Percentiles rank a stretch among this genome's conserved stretches.
Conservation (phyloP, 106 monocot genomes). For the Dendrobium catenatum region DNA sequence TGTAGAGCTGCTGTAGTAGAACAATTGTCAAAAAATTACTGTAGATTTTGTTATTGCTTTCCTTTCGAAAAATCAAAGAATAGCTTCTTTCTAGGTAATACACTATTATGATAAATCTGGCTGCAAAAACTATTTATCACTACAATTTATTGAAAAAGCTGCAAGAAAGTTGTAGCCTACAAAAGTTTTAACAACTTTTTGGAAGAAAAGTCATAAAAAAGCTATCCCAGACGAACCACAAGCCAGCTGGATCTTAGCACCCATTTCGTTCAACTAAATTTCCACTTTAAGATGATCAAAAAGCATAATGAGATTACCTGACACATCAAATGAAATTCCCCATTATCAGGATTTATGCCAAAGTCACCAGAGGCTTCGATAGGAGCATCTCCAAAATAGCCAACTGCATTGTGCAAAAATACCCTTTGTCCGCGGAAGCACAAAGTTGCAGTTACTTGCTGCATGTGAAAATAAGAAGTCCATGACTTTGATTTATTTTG, state of each 20-base stretch:
- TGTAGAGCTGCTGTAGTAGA: no score
- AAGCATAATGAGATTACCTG: conserved; percentile 39
- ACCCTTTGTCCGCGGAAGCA: conserved; percentile 94
- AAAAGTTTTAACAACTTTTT: no score
- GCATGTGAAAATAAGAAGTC: conserved; percentile 7
- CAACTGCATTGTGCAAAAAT: conserved; percentile 93
- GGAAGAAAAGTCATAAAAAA: background rate
- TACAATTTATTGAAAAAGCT: no score
- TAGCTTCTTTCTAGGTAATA: no score
- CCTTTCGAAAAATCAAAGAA: no score
- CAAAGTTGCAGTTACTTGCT: conserved; percentile 61
- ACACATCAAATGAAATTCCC: conserved; percentile 99
- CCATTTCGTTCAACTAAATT: background rate
- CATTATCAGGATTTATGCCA: conserved; percentile 91
- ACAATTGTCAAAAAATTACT: no score
- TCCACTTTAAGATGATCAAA: background rate
- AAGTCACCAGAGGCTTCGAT: conserved; percentile 98
- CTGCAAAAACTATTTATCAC: no score
- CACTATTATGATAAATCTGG: no score
- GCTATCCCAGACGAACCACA: background rate
- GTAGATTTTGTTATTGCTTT: no score
- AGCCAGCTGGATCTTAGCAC: background rate
- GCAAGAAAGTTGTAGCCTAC: no score
- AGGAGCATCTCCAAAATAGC: conserved; percentile 92
- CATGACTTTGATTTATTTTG: background rate